phyloP scores from a whole-genome alignment of 2,329 filamentous ascomycete species.

The Aspergillus sp. region DNA sequence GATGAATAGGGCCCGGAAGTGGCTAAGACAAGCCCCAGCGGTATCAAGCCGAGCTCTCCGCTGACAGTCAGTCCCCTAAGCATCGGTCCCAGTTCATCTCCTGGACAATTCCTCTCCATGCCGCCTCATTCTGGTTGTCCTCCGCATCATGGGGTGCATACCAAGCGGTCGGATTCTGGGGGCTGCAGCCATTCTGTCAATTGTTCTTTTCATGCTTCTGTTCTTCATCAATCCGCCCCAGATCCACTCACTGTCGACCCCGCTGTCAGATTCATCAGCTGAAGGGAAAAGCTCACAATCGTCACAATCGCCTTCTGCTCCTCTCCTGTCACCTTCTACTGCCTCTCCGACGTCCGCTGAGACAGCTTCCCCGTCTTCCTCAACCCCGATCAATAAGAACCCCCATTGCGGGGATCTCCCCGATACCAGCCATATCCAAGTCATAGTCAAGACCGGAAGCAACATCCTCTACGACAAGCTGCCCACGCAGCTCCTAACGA shows the following conservation, averaged over 20 bases:
- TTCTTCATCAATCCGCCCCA: slow-evolving; percentile 3
- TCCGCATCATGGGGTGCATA: slow-evolving; percentile 1
- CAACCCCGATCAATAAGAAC: neutral
- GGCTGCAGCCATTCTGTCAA: neutral
- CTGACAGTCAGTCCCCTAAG: too few relatives aligned
- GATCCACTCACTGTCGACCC: neutral
- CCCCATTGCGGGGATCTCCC: slow-evolving; percentile 27
- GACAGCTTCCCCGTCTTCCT: slow-evolving; percentile 19
- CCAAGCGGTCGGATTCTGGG: neutral
- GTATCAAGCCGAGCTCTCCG: too few relatives aligned
- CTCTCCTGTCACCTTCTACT: neutral
- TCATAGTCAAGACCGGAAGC: slow-evolving; percentile 60
- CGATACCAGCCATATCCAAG: slow-evolving; percentile 47
- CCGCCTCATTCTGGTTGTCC: neutral
- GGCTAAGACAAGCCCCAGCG: too few relatives aligned
- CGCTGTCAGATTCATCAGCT: neutral
- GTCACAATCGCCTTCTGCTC: neutral
- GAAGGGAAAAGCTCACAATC: neutral
- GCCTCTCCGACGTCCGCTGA: slow-evolving; percentile 30
- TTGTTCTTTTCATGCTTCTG: neutral
- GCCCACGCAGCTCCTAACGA: slow-evolving; percentile 56
- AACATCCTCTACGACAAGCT: slow-evolving; percentile 54
- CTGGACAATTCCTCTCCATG: neutral
- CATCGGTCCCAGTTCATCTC: neutral
- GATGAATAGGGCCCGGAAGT: too few relatives aligned